Evolutionary conservation across 2,329 filamentous ascomycete species (phyloP).

Genomic region (Teratosphaeria viscida): DNA sequence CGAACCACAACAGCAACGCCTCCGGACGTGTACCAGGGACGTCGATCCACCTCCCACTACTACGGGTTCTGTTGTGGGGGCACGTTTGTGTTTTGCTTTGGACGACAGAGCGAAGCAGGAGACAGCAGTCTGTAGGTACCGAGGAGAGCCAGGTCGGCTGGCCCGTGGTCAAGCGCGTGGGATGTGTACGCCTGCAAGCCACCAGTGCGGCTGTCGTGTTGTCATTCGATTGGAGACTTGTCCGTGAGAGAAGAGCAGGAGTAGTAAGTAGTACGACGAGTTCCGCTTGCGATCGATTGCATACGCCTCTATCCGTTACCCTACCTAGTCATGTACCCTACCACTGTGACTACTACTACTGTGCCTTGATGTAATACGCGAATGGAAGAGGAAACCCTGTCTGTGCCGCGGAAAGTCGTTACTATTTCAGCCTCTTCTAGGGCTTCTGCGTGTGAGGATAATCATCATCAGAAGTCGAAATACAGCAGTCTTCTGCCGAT

Average conservation of each 20-base stretch:
- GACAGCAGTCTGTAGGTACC: no score
- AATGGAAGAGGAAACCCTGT: background rate
- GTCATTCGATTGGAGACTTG: background rate
- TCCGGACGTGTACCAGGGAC: background rate
- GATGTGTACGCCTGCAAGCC: background rate
- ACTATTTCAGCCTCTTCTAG: background rate
- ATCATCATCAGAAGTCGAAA: background rate
- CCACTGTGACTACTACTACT: background rate
- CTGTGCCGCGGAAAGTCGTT: background rate
- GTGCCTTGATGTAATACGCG: background rate
- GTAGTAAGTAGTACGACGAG: background rate
- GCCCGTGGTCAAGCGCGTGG: background rate
- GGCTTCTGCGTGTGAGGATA: background rate
- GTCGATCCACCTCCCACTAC: background rate
- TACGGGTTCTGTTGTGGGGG: background rate
- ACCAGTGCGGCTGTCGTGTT: background rate
- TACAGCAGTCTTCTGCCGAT: background rate
- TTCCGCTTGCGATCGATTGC: background rate
- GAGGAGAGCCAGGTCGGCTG: background rate
- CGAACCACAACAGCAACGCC: background rate
- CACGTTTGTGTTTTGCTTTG: background rate
- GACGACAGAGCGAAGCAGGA: background rate
- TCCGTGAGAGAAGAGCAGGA: background rate
- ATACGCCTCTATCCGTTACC: background rate
- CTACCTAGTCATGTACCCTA: background rate